A percentile compares a stretch with the other conserved stretches of the same genome.
Evolutionary conservation across 2,329 filamentous ascomycete species (phyloP).

Genomic region (Phoma sp.): DNA sequence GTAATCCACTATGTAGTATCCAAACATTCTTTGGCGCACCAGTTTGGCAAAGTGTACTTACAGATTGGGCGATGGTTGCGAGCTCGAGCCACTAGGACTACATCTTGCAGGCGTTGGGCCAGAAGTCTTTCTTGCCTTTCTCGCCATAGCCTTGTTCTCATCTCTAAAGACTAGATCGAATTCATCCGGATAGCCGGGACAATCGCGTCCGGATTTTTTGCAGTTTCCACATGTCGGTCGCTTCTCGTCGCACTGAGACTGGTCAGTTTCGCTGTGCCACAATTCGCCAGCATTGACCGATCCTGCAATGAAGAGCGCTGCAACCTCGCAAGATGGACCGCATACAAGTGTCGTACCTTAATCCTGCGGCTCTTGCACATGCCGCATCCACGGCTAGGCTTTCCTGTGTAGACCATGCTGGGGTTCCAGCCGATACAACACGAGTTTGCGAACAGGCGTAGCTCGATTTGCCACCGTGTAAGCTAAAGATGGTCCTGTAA

Average conservation of each 20-base stretch:
- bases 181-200: constrained; percentile 62
- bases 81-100: constrained; percentile 28
- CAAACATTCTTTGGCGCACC: too few relatives aligned
- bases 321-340: neutral
- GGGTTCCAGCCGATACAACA: constrained; percentile 1
- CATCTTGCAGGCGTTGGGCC: constrained; percentile 26
- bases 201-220: constrained; percentile 41
- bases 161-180: constrained; percentile 77
- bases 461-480: neutral
- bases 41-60: constrained; percentile 22
- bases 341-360: constrained; percentile 62
- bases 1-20: too few relatives aligned
- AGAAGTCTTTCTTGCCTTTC: constrained; percentile 62
- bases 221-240: constrained; percentile 47
- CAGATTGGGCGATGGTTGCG: constrained; percentile 41
- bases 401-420: constrained; percentile 52
- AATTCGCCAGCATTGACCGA: neutral
- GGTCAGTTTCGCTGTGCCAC: constrained; percentile 11
- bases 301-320: neutral
- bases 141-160: constrained; percentile 72
- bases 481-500: neutral
- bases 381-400: constrained; percentile 66
- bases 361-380: constrained; percentile 77
- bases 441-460: neutral
- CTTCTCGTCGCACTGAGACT: constrained; percentile 45